Evolutionary conservation across 2,329 filamentous ascomycete species (phyloP).

Genomic region (Scedosporium aurantiacum): DNA sequence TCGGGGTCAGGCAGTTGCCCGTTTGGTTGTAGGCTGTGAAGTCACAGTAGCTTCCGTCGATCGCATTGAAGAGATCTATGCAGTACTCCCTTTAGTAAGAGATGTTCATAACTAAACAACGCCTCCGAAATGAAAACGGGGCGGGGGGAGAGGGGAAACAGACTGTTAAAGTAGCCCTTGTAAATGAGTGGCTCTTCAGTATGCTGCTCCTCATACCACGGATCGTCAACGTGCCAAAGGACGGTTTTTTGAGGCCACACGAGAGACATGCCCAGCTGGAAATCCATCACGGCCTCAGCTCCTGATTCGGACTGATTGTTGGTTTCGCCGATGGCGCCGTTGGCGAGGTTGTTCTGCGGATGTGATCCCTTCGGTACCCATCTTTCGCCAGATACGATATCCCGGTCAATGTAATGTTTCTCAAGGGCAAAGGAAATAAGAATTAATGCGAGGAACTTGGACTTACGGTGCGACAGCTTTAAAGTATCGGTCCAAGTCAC

Average conservation of each 20-base stretch:
- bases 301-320: constrained; percentile 17
- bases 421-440: neutral
- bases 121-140: too few species aligned
- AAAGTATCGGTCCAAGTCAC: constrained; percentile 28
- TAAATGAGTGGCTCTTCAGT: constrained; percentile 15
- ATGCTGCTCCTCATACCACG: constrained; percentile 21
- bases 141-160: neutral
- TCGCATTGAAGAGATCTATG: constrained; percentile 32
- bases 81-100: constrained; percentile 20
- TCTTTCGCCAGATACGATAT: constrained; percentile 8
- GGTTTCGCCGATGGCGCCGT: constrained; percentile 22
- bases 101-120: constrained; percentile 15
- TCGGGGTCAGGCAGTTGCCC: constrained; percentile 27
- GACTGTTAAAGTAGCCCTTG: constrained; percentile 21
- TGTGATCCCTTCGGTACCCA: constrained; percentile 26
- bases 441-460: neutral
- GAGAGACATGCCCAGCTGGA: constrained; percentile 34
- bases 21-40: constrained; percentile 37
- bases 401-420: too few species aligned
- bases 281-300: constrained; percentile 35
- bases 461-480: constrained; percentile 16
- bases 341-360: constrained; percentile 23
- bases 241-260: constrained; percentile 39
- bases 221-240: constrained; percentile 35
- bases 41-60: constrained; percentile 42